Evolutionary conservation across 352 stramenopile genomes (phyloP).

Genomic region (Globisporangium yorkense): DNA sequence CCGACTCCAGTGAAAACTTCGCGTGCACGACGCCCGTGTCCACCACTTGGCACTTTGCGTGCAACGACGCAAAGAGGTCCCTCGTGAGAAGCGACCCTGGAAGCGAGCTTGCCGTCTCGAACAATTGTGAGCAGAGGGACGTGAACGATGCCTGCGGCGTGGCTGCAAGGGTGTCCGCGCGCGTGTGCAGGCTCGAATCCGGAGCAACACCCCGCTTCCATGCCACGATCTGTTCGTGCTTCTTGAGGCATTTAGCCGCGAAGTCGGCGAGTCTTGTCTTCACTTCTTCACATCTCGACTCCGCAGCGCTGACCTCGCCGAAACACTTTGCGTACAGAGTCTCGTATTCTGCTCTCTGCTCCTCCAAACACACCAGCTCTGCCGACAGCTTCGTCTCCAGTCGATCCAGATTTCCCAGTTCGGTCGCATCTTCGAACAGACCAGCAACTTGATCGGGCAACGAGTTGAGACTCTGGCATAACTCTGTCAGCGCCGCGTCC

Average conservation of each 20-base stretch:
- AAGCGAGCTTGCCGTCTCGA: slow-evolving; percentile 8
- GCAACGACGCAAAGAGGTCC: slow-evolving; percentile 20
- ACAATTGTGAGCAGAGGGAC: slow-evolving; percentile 9
- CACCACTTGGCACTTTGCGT: slow-evolving; percentile 21
- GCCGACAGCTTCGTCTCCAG: slow-evolving; percentile 22
- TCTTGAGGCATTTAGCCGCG: slow-evolving; percentile 35
- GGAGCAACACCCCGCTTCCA: slow-evolving; percentile 26
- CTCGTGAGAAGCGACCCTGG: slow-evolving; percentile 6
- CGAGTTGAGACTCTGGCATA: slow-evolving; percentile 16
- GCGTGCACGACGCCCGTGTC: slow-evolving; percentile 28
- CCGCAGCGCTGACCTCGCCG: slow-evolving; percentile 1
- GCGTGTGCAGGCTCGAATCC: slow-evolving; percentile 14
- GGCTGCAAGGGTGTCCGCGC: slow-evolving; percentile 1
- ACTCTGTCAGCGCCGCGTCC: slow-evolving; percentile 14
- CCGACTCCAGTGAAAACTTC: slow-evolving; percentile 19
- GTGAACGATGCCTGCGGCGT: slow-evolving; percentile 21
- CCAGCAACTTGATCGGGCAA: slow-evolving; percentile 2
- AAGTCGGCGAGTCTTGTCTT: slow-evolving; percentile 27
- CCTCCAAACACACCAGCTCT: slow-evolving; percentile 7
- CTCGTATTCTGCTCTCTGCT: slow-evolving; percentile 7
- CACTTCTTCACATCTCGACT: slow-evolving; percentile 1
- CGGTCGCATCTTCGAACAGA: background rate
- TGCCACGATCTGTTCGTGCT: slow-evolving; percentile 40
- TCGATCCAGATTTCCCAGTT: slow-evolving; percentile 11
- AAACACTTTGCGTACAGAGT: background rate